phyloP scores from a whole-genome alignment of 176 grass and related monocot species.

The Eragrostis curvula region DNA sequence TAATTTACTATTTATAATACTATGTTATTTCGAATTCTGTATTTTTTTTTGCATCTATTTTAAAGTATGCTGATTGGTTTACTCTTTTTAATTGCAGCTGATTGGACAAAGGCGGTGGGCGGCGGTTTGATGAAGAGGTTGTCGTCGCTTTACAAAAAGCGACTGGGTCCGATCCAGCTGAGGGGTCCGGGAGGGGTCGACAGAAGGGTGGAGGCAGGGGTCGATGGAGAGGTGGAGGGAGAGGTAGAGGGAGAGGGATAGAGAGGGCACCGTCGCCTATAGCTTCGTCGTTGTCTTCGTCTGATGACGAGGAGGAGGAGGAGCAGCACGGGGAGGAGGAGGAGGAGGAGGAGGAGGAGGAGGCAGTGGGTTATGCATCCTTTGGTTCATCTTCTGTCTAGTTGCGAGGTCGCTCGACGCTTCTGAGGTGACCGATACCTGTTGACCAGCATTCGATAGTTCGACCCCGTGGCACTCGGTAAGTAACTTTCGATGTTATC shows the following conservation, averaged over 20 bases:
- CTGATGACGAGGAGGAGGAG: not conserved
- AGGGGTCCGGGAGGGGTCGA: not conserved
- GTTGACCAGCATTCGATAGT: not conserved
- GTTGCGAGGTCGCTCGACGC: not conserved
- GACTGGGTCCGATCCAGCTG: not conserved
- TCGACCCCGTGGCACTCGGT: not conserved
- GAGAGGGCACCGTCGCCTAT: too few relatives aligned
- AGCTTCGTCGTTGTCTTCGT: too few relatives aligned
- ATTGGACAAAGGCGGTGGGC: not conserved
- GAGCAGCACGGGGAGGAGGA: not conserved
- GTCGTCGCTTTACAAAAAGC: not conserved
- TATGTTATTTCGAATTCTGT: too few relatives aligned
- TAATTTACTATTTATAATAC: too few relatives aligned
- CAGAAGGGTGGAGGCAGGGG: not conserved
- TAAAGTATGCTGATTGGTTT: not conserved
- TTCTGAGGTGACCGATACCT: not conserved
- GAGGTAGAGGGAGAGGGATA: too few relatives aligned
- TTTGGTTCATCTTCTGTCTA: not conserved
- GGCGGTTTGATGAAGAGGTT: not conserved
- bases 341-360: not conserved
- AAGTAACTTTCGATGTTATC: not conserved
- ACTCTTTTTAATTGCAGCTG: not conserved
- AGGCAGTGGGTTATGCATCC: not conserved
- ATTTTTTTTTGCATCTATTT: not conserved
- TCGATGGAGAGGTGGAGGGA: too few relatives aligned